Conservation (phyloP, 768 basidiomycete genomes). For the Lentinula lateritia region DNA sequence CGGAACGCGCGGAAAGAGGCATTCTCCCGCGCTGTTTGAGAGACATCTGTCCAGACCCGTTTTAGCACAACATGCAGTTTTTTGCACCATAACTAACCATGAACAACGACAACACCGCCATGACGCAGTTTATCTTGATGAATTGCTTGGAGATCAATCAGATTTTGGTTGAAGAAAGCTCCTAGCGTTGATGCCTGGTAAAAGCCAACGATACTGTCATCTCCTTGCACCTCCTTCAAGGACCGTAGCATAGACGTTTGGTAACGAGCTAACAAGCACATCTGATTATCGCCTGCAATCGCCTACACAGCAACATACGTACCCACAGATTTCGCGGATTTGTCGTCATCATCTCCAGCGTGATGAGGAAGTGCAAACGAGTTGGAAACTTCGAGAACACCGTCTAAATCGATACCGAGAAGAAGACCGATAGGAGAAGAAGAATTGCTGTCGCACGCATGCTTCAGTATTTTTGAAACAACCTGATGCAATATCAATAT, state of each 20-base stretch:
- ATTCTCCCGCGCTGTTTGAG: conserved; percentile 75
- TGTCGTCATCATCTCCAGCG: conserved; percentile 73
- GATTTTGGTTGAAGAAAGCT: conserved; percentile 76
- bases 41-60: conserved; percentile 48
- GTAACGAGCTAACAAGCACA: conserved; percentile 54
- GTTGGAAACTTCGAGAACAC: conserved; percentile 85
- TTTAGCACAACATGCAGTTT: background rate
- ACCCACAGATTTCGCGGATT: conserved; percentile 73
- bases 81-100: conserved; percentile 45
- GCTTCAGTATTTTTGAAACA: conserved; percentile 91
- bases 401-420: conserved; percentile 89
- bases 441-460: conserved; percentile 72
- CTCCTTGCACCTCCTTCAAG: conserved; percentile 85
- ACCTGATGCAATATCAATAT: conserved; percentile 45
- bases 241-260: conserved; percentile 82
- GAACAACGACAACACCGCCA: conserved; percentile 80
- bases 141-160: conserved; percentile 79
- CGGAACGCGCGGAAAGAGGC: conserved; percentile 87
- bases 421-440: conserved; percentile 79
- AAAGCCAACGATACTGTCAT: conserved; percentile 90
- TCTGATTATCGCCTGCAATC: background rate
- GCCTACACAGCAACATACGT: conserved; percentile 21
- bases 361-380: conserved; percentile 80
- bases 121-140: conserved; percentile 84
- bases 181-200: conserved; percentile 88